Base-by-base conservation (phyloP, 345 rosid species). In the Fremontodendron californicum region DNA sequence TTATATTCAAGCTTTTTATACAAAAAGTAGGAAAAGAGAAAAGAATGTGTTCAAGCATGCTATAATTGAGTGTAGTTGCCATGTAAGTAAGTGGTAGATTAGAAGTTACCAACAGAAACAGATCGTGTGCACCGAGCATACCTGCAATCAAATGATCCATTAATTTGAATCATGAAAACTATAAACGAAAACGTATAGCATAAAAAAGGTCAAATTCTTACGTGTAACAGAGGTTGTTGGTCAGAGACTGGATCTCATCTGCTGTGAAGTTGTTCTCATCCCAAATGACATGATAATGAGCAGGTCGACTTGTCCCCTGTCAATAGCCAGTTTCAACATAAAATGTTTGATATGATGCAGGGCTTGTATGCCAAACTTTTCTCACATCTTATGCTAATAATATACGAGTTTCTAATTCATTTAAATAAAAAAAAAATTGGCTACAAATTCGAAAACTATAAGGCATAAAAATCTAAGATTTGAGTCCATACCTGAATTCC, bases 201-300 rank as follows among this genome's bases (percentile, higher is more conserved):
- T n/a, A 2, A 74, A 18, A 1, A 6, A 21, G 23, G 43, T 25
- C 43, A 35, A 61, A 23, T 27, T 27, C 82, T 78, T 81, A 86
- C 81, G 88, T 80, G 49, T 80, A 82, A 52, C 88, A 86, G 4
- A 80, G 80, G 66, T 81, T 80, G 58, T 81, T 83, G n/a, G 85
- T 86, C 18, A 86, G 82, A 64, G 82, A 78, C 43, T 83, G 88
- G n/a, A 83, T 77, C 66, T 68, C 85, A 57, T 83, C 85, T 16
- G 88, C 85, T 23, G 75, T 79, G 64, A 86, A 86, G 35, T 80
- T 78, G 75, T 86, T 83, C 78, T 86, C 88, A n/a, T 86, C 88
- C 85, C 81, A 83, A 2, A 86, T 82, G 46, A 81, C 85, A 76
- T 75, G 86, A 49, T 81, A 86, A 45, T 86, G 86, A n/a, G 82